Percentiles rank a stretch among this genome's conserved stretches.
Evolutionary conservation across 208 protist genomes (phyloP).

Genomic region (Trypanosoma theileri): DNA sequence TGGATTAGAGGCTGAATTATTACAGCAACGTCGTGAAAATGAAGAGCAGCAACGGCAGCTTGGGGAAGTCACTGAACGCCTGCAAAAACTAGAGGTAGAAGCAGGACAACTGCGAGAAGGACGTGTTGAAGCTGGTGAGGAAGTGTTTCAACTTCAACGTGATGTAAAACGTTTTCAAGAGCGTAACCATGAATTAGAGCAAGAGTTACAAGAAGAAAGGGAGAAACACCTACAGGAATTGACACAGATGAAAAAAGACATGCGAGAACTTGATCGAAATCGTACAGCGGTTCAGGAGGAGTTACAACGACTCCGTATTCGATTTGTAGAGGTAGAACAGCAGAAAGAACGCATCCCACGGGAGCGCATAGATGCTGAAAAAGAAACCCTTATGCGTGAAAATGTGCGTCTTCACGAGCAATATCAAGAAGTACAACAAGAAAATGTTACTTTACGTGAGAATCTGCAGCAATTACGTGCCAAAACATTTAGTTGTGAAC

Average conservation of each 20-base stretch:
- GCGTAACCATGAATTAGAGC: conserved; percentile 36
- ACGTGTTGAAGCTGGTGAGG: conserved; percentile 27
- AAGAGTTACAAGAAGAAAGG: conserved; percentile 32
- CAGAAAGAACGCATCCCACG: conserved; percentile 23
- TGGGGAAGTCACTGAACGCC: conserved; percentile 29
- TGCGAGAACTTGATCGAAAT: conserved; percentile 42
- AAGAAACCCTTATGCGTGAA: conserved; percentile 61
- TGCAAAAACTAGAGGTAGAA: conserved; percentile 35
- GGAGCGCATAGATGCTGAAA: conserved; percentile 47
- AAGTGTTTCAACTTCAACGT: conserved; percentile 22
- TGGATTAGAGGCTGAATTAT: conserved; percentile 35
- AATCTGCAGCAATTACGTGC: conserved; percentile 35
- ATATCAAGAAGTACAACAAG: conserved; percentile 52
- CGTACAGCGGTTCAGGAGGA: conserved; percentile 58
- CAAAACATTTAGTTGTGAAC: conserved; percentile 29
- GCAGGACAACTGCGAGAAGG: conserved; percentile 34
- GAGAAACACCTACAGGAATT: conserved; percentile 34
- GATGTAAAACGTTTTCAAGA: conserved; percentile 9
- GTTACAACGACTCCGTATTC: conserved; percentile 42
- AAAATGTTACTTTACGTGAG: conserved; percentile 51
- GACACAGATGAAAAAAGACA: conserved; percentile 39
- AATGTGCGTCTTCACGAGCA: conserved; percentile 68
- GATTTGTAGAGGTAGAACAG: conserved; percentile 40
- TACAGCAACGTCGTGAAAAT: conserved; percentile 25
- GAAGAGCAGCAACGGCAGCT: conserved; percentile 31